Evolutionary conservation across 2,329 filamentous ascomycete species (phyloP).

Genomic region (Cladosporium phlei): DNA sequence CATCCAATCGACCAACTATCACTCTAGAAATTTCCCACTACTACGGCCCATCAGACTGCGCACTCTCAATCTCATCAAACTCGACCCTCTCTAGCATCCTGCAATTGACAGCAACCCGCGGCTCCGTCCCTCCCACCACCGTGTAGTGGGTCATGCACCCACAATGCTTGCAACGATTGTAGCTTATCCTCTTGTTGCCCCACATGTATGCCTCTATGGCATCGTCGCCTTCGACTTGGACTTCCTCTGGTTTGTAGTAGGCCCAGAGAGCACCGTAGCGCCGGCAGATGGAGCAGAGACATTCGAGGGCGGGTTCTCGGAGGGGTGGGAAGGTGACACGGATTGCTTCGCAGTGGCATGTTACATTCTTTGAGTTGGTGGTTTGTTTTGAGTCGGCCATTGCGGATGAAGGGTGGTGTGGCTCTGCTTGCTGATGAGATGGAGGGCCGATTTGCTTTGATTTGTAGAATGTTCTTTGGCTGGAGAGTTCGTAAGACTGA

Average conservation of each 20-base stretch:
- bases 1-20: no score
- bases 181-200: slow-evolving; percentile 16
- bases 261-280: slow-evolving; percentile 31
- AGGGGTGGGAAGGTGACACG: slow-evolving; percentile 24
- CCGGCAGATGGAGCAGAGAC: slow-evolving; percentile 29
- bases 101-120: slow-evolving; percentile 15
- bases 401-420: no score
- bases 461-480: no score
- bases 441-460: no score
- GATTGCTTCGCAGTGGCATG: slow-evolving; percentile 30
- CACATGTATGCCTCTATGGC: slow-evolving; percentile 16
- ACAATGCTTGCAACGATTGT: slow-evolving; percentile 20
- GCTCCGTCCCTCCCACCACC: slow-evolving; percentile 9
- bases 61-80: slow-evolving; percentile 13
- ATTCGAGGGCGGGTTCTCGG: slow-evolving; percentile 23
- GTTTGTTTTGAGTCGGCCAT: slow-evolving; percentile 8
- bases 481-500: no score
- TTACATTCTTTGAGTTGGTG: slow-evolving; percentile 2
- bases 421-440: no score
- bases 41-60: slow-evolving; percentile 16
- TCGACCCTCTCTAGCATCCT: slow-evolving; percentile 16
- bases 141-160: slow-evolving; percentile 20
- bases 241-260: slow-evolving; percentile 26
- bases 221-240: slow-evolving; percentile 16
- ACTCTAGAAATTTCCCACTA: no score